phyloP scores from a whole-genome alignment of 805 yeast species.

The Sungouiella thailandica region DNA sequence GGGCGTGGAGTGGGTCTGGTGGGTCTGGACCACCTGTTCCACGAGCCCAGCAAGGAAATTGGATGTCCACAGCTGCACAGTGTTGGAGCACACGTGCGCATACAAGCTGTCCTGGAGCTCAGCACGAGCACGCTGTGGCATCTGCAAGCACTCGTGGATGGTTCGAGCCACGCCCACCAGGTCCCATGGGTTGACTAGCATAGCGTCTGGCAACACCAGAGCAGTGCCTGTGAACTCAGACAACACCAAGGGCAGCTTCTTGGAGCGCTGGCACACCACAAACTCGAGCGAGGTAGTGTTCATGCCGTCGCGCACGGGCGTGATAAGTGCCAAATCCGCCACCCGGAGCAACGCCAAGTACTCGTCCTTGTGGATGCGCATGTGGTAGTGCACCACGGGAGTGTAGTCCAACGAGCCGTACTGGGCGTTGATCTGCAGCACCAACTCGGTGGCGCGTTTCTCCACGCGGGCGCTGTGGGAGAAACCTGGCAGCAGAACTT shows the following conservation, averaged over 20 bases:
- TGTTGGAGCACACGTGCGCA: slow-evolving; percentile 58
- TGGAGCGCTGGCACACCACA: slow-evolving; percentile 77
- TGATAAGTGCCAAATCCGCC: slow-evolving; percentile 86
- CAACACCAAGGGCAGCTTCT: slow-evolving; percentile 71
- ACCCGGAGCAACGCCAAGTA: slow-evolving; percentile 82
- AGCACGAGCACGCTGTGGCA: slow-evolving; percentile 44
- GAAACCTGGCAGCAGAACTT: slow-evolving; percentile 80
- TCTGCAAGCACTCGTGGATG: slow-evolving; percentile 60
- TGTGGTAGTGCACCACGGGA: slow-evolving; percentile 91
- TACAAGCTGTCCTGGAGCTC: slow-evolving; percentile 52
- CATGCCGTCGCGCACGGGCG: slow-evolving; percentile 93
- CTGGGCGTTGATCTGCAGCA: slow-evolving; percentile 75
- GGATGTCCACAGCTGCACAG: slow-evolving; percentile 78
- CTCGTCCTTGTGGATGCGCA: slow-evolving; percentile 82
- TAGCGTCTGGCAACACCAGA: slow-evolving; percentile 62
- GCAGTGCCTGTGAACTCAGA: slow-evolving; percentile 94
- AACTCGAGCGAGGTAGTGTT: slow-evolving; percentile 92
- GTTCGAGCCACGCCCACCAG: slow-evolving; percentile 86
- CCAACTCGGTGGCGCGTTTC: slow-evolving; percentile 76
- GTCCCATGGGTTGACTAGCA: slow-evolving; percentile 96
- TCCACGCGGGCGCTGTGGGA: slow-evolving; percentile 63
- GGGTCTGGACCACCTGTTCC: slow-evolving; percentile 32
- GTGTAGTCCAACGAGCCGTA: slow-evolving; percentile 78
- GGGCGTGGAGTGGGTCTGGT: slow-evolving; percentile 54
- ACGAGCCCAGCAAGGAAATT: slow-evolving; percentile 51